Conservation (phyloP, 352 stramenopile genomes). For the Globisporangium rhizosaccharum region DNA sequence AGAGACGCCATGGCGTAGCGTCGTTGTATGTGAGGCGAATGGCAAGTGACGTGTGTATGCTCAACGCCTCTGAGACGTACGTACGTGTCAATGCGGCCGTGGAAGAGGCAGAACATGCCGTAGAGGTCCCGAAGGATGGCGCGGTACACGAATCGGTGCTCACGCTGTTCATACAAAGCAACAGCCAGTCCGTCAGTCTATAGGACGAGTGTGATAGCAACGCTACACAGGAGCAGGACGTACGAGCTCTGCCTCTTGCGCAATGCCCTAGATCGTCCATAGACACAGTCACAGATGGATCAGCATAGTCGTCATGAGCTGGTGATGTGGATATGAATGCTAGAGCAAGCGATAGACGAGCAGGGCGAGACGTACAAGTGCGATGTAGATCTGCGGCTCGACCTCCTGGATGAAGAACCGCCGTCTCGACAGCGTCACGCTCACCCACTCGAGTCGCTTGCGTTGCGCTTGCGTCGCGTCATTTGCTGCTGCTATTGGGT, state of each 20-base stretch:
- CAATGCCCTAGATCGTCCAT: constrained; percentile 17
- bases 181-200: neutral
- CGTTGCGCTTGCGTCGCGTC: neutral
- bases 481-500: neutral
- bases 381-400: constrained; percentile 55
- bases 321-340: neutral
- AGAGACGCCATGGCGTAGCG: too few relatives aligned
- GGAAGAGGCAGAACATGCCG: constrained; percentile 46
- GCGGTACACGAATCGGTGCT: constrained; percentile 30
- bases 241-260: constrained; percentile 28
- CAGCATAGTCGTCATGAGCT: too few relatives aligned
- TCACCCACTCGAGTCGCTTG: constrained; percentile 30
- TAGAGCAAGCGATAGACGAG: neutral
- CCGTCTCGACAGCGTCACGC: constrained; percentile 32
- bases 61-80: neutral
- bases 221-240: constrained; percentile 2
- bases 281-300: too few relatives aligned
- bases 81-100: constrained; percentile 44
- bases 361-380: constrained; percentile 27
- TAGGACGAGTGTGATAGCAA: neutral
- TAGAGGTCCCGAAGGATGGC: constrained; percentile 41
- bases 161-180: constrained; percentile 16
- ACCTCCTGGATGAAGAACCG: constrained; percentile 46
- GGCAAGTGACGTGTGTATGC: neutral
- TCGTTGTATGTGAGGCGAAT: neutral